Evolutionary conservation across 2,329 filamentous ascomycete genomes (phyloP).

Genomic region (Beauveria caledonica): DNA sequence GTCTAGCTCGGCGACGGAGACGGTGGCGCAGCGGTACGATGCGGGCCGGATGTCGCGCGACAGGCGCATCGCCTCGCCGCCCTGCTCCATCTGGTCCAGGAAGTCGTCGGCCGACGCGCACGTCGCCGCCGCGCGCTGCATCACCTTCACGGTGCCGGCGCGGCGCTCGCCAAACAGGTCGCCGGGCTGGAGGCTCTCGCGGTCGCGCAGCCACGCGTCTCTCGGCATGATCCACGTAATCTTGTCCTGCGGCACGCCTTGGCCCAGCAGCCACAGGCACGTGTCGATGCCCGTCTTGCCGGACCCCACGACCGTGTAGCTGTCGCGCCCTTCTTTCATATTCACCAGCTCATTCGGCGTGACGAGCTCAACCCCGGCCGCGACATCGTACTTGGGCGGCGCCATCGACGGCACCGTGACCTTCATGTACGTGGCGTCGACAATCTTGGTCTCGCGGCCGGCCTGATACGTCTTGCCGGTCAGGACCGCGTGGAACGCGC

Average conservation of each 20-base stretch:
- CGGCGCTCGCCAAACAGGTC: background rate
- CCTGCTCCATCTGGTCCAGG: background rate
- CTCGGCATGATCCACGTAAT: conserved; percentile 8
- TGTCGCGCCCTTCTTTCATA: background rate
- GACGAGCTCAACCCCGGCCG: background rate
- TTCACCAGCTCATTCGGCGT: conserved; percentile 1
- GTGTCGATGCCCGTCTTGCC: conserved; percentile 9
- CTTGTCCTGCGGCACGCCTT: background rate
- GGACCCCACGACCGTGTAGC: conserved; percentile 2
- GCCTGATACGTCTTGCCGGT: background rate
- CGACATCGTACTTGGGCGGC: background rate
- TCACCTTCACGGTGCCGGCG: background rate
- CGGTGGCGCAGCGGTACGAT: conserved; percentile 1
- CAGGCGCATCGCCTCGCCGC: background rate
- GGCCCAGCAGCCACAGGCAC: conserved; percentile 6
- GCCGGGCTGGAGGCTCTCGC: background rate
- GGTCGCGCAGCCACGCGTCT: conserved; percentile 5
- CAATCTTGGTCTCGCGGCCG: background rate
- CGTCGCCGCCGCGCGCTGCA: background rate
- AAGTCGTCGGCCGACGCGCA: background rate
- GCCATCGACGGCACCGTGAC: background rate
- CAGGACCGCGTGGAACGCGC: background rate
- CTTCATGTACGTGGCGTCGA: conserved; percentile 7
- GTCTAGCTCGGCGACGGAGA: conserved; percentile 1
- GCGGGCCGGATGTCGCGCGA: background rate